phyloP scores from a whole-genome alignment of 768 basidiomycete genomes.

The Saitozyma podzolica region DNA sequence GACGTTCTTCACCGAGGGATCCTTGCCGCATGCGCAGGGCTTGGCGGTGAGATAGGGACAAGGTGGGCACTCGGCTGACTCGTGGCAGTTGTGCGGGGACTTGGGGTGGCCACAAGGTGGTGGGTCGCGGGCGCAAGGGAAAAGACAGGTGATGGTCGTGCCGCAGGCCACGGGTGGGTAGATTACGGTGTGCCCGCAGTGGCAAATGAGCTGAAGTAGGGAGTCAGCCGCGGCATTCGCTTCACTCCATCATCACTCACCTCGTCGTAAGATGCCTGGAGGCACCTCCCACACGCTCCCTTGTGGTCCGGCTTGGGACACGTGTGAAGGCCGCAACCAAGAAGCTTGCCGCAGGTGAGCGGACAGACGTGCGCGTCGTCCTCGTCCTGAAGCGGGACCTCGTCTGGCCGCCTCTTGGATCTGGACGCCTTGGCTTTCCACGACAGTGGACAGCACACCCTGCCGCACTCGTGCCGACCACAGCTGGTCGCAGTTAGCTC shows the following conservation, averaged over 20 bases:
- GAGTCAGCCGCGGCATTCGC: constrained; percentile 2
- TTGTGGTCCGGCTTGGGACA: constrained; percentile 81
- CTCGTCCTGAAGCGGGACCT: constrained; percentile 51
- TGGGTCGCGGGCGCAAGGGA: constrained; percentile 72
- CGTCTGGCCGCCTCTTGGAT: constrained; percentile 57
- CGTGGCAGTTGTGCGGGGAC: constrained; percentile 79
- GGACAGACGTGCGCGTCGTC: constrained; percentile 74
- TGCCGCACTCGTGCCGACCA: constrained; percentile 79
- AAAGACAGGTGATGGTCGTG: constrained; percentile 65
- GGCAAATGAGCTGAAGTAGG: constrained; percentile 64
- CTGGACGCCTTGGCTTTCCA: constrained; percentile 58
- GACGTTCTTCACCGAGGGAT: constrained; percentile 74
- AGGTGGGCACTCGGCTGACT: constrained; percentile 74
- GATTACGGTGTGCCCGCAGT: constrained; percentile 80
- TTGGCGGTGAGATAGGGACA: constrained; percentile 80
- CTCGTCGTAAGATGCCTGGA: constrained; percentile 90
- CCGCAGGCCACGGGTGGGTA: constrained; percentile 65
- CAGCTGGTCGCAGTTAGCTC: constrained; percentile 55
- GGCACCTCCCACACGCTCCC: constrained; percentile 76
- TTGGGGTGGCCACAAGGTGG: constrained; percentile 80
- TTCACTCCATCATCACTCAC: constrained; percentile 52
- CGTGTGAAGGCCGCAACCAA: constrained; percentile 69
- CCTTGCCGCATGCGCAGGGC: constrained; percentile 78
- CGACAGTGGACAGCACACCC: constrained; percentile 86
- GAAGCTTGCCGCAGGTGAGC: constrained; percentile 69